Percentiles rank a stretch among this genome's conserved stretches.
phyloP scores from a whole-genome alignment of 768 basidiomycete genomes.

The Boletus edulis region DNA sequence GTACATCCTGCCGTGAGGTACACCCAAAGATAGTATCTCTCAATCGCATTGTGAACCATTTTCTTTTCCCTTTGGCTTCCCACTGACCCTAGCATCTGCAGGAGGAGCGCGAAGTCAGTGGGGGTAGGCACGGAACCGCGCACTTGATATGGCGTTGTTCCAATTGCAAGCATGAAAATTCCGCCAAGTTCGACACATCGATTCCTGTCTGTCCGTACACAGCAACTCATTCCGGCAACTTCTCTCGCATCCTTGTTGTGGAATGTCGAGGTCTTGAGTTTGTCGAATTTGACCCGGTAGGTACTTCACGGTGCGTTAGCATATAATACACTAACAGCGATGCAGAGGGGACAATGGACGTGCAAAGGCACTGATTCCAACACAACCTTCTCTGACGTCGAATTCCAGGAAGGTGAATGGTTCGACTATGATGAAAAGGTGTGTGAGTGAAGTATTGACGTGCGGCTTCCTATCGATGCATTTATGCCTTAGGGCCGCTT shows the following conservation, averaged over 20 bases:
- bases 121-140: conserved; percentile 65
- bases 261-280: conserved; percentile 91
- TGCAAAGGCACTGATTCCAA: conserved; percentile 61
- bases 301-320: conserved; percentile 11
- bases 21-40: conserved; percentile 72
- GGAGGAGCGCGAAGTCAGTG: conserved; percentile 66
- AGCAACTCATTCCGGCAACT: conserved; percentile 56
- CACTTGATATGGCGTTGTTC: conserved; percentile 83
- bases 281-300: conserved; percentile 71
- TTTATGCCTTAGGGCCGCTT: conserved; percentile 43
- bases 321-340: neutral
- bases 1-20: conserved; percentile 73
- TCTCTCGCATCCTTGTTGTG: conserved; percentile 63
- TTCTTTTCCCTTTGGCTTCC: neutral
- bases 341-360: conserved; percentile 69
- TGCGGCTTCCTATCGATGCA: neutral
- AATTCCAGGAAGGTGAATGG: conserved; percentile 57
- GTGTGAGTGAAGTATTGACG: neutral
- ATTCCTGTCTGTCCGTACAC: conserved; percentile 53
- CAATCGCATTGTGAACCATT: conserved; percentile 57
- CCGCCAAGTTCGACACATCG: conserved; percentile 69
- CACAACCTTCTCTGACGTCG: conserved; percentile 62
- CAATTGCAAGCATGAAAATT: conserved; percentile 75
- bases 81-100: conserved; percentile 28
- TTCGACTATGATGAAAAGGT: conserved; percentile 92